These are phyloP conservation scores for Paramecium sexaurelia DNA, from an alignment of 73 alveolate genomes.

Conservation along the genomic window DNA sequence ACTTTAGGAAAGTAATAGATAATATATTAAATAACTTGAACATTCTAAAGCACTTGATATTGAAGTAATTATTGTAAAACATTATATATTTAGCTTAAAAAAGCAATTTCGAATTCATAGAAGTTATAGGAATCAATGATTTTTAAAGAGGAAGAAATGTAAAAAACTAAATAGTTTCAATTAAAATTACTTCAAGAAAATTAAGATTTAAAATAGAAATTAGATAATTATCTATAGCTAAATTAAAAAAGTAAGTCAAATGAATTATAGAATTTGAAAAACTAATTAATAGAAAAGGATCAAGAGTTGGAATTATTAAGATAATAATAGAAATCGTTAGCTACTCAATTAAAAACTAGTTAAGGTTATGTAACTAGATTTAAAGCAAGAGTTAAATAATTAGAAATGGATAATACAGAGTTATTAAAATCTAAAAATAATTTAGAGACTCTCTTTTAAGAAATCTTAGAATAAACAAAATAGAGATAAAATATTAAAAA, in stretches of 20 bases:
- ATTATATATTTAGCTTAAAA: not conserved
- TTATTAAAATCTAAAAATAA: not conserved
- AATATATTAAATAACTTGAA: conserved; percentile 28
- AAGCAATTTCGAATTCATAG: not conserved
- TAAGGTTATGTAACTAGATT: conserved; percentile 34
- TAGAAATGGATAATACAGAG: conserved; percentile 9
- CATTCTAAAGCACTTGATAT: conserved; percentile 28
- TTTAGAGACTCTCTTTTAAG: not conserved
- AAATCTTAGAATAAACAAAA: not conserved
- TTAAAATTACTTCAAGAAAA: not conserved
- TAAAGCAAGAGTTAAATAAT: not conserved
- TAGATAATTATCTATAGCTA: not conserved
- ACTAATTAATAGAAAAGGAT: conserved; percentile 10
- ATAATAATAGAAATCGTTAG: not conserved
- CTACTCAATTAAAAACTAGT: conserved; percentile 32
- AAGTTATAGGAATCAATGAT: not conserved
- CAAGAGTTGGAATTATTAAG: not conserved
- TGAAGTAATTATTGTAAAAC: not conserved
- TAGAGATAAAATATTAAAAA: not conserved
- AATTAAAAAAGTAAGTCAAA: not conserved
- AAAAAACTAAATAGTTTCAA: not conserved
- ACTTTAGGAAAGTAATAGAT: not conserved
- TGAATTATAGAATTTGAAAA: not conserved
- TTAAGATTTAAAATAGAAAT: not conserved
- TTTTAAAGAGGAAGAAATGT: not conserved